phyloP scores from a whole-genome alignment of 176 grass and related monocot genomes.

The Zizania latifolia region DNA sequence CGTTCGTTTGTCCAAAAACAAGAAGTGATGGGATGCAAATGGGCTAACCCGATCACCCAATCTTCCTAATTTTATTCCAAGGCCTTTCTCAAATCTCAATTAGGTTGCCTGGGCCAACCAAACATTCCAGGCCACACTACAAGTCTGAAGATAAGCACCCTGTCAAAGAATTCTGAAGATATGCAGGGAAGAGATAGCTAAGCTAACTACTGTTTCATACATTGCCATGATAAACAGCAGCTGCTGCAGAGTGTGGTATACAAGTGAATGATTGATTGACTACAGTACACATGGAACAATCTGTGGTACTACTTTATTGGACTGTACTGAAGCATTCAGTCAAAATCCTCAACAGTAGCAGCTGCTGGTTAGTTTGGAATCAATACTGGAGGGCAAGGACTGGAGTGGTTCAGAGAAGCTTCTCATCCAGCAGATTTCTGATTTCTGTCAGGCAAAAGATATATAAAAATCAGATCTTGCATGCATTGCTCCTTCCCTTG shows the following conservation, averaged over 20 bases:
- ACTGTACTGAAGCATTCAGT: not conserved
- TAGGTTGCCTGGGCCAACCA: not conserved
- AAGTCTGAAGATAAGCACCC: not conserved
- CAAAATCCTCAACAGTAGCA: not conserved
- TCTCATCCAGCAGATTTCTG: not conserved
- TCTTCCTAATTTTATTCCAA: not conserved
- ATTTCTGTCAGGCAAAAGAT: not conserved
- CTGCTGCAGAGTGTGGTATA: not conserved
- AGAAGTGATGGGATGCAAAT: not conserved
- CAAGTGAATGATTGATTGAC: not conserved
- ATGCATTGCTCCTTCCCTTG: not conserved
- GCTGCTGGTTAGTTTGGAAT: not conserved
- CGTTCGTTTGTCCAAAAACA: not conserved
- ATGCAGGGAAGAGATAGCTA: not conserved
- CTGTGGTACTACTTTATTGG: not conserved
- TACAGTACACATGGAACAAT: not conserved
- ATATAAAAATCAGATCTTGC: not conserved
- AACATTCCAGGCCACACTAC: not conserved
- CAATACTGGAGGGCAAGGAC: not conserved
- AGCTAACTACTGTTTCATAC: not conserved
- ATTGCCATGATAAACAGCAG: not conserved
- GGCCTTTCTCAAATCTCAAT: not conserved
- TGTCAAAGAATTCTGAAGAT: not conserved
- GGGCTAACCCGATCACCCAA: not conserved
- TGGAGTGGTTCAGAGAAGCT: slow-evolving; percentile 10